Conservation (phyloP, 1,284 basidiomycete genomes). For the Microbotryum silenes-acaulis region DNA sequence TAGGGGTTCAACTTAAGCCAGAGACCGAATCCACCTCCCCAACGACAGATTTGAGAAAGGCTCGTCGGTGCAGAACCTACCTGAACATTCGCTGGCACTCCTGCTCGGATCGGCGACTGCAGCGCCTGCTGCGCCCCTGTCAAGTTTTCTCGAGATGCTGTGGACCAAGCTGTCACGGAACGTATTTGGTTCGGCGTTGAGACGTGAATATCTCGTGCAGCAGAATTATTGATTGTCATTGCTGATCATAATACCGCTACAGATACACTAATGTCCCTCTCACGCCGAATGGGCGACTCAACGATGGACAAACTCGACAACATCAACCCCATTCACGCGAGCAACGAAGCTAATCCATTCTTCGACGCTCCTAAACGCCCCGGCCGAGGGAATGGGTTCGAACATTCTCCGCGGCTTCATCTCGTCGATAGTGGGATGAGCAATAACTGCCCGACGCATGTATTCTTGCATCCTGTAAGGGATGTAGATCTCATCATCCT, state of each 20-base stretch:
- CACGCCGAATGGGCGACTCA: slow-evolving; percentile 2
- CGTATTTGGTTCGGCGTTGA: too few species aligned
- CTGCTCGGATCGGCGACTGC: slow-evolving; percentile 40
- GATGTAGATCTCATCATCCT: slow-evolving; percentile 17
- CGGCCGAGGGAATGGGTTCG: slow-evolving; percentile 24
- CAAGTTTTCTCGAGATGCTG: slow-evolving; percentile 13
- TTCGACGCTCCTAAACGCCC: slow-evolving; percentile 15
- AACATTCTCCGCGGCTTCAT: slow-evolving; percentile 29
- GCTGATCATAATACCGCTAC: too few species aligned
- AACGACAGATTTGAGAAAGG: slow-evolving; percentile 19
- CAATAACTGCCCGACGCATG: slow-evolving; percentile 31
- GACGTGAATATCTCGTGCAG: too few species aligned
- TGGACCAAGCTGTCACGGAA: too few species aligned
- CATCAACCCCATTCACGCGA: slow-evolving; percentile 27
- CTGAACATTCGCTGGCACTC: slow-evolving; percentile 31
- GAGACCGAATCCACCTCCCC: background rate
- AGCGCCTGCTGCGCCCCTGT: slow-evolving; percentile 34
- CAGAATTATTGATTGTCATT: too few species aligned
- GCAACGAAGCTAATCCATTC: slow-evolving; percentile 21
- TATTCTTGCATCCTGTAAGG: slow-evolving; percentile 19
- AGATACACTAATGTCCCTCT: background rate
- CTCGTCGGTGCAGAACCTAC: slow-evolving; percentile 5
- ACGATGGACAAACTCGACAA: slow-evolving; percentile 26
- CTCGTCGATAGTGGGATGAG: slow-evolving; percentile 21
- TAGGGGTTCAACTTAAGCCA: background rate